phyloP scores from a whole-genome alignment of 345 rosid genomes.

The Aquilaria malaccensis region DNA sequence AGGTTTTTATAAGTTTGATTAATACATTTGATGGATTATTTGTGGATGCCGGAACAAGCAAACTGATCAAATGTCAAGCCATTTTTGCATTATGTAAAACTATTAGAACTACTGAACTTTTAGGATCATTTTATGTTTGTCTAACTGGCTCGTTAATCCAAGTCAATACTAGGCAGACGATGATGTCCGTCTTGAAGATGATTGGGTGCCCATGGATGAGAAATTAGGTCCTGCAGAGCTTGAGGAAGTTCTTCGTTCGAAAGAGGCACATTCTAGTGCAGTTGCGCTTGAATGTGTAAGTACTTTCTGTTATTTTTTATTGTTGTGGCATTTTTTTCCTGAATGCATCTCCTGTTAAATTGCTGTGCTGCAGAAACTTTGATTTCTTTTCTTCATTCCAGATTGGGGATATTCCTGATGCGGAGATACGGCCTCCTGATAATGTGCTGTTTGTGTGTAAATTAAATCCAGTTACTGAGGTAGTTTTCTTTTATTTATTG shows the following conservation, averaged over 20 bases:
- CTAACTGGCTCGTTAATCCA: background rate
- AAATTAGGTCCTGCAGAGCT: slow-evolving; percentile 55
- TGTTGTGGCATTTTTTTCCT: slow-evolving; percentile 10
- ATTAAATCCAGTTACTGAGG: slow-evolving; percentile 96
- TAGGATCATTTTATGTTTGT: background rate
- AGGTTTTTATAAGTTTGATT: too few species aligned
- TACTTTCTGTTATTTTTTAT: slow-evolving; percentile 1
- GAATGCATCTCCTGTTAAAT: slow-evolving; percentile 7
- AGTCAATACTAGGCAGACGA: slow-evolving; percentile 40
- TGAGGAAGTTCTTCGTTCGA: slow-evolving; percentile 68
- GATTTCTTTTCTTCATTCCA: slow-evolving; percentile 18
- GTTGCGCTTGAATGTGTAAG: slow-evolving; percentile 98
- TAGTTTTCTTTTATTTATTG: slow-evolving; percentile 20
- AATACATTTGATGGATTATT: too few species aligned
- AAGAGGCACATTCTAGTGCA: slow-evolving; percentile 89
- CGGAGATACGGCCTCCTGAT: slow-evolving; percentile 90
- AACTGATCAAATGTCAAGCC: too few species aligned
- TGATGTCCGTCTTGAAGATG: slow-evolving; percentile 93
- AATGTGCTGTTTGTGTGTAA: slow-evolving; percentile 96
- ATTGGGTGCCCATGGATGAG: slow-evolving; percentile 97
- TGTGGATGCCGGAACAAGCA: too few species aligned
- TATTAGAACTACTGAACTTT: too few species aligned
- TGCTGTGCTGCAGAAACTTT: background rate
- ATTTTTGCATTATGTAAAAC: too few species aligned
- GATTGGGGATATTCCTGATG: slow-evolving; percentile 76